phyloP scores from a whole-genome alignment of 2,329 filamentous ascomycete genomes.

The Pyrenochaeta sp. region DNA sequence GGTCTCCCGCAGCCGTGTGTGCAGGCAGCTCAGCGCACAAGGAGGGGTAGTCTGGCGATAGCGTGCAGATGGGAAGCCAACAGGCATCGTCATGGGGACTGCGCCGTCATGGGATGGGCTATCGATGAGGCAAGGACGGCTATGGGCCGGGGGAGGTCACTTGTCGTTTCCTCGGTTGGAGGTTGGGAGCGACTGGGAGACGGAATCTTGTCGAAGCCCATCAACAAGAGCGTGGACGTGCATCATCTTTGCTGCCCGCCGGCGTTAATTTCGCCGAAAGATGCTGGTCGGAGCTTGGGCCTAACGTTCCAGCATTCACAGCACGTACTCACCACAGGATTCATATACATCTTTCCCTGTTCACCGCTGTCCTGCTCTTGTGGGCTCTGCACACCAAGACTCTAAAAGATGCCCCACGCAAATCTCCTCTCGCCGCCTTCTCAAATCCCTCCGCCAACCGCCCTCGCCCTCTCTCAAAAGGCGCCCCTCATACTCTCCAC shows the following conservation, averaged over 20 bases:
- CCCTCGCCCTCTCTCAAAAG: conserved; percentile 59
- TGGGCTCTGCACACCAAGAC: not conserved
- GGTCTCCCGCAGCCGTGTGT: conserved; percentile 25
- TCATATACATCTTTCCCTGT: not conserved
- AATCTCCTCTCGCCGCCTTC: conserved; percentile 54
- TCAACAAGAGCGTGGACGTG: conserved; percentile 15
- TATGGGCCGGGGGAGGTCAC: not conserved
- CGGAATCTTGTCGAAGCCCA: not conserved
- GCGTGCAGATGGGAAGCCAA: conserved; percentile 31
- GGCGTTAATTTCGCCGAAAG: conserved; percentile 12
- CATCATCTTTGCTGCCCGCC: conserved; percentile 17
- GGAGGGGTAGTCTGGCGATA: conserved; percentile 42
- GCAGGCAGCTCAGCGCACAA: conserved; percentile 21
- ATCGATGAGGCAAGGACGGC: conserved; percentile 1
- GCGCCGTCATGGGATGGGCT: conserved; percentile 22
- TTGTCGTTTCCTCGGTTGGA: not conserved
- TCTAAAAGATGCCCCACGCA: conserved; percentile 35
- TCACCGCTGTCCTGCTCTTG: not conserved
- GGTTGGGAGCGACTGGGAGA: too few species aligned
- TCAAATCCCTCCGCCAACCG: conserved; percentile 47
- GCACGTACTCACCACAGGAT: too few species aligned
- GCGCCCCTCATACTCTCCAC: conserved; percentile 51
- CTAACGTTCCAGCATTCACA: conserved; percentile 2
- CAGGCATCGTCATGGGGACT: conserved; percentile 43
- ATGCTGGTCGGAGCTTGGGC: conserved; percentile 22